phyloP scores from a whole-genome alignment of 2,329 filamentous ascomycete genomes.

The Exophiala phaeomuriformis region DNA sequence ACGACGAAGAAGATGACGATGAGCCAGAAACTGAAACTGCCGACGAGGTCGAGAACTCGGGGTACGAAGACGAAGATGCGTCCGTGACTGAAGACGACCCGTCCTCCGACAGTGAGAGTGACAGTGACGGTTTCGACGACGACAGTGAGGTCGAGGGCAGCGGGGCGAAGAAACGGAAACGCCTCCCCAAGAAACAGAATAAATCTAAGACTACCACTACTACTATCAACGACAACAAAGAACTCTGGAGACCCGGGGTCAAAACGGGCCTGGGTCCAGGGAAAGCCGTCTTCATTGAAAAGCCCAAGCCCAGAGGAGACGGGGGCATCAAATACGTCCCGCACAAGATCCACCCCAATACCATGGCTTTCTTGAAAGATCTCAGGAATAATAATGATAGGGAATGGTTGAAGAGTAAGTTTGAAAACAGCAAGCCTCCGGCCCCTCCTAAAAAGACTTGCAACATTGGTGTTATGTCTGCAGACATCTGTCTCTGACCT shows the following conservation, averaged over 20 bases:
- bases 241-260: slow-evolving; percentile 52
- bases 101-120: slow-evolving; percentile 23
- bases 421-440: background rate
- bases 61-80: slow-evolving; percentile 36
- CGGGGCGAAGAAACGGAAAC: slow-evolving; percentile 4
- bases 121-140: slow-evolving; percentile 19
- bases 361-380: slow-evolving; percentile 53
- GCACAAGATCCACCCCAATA: slow-evolving; percentile 56
- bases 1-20: slow-evolving; percentile 29
- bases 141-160: no score
- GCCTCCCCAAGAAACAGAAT: background rate
- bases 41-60: slow-evolving; percentile 27
- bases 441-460: background rate
- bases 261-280: slow-evolving; percentile 51
- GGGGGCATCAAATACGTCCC: slow-evolving; percentile 53
- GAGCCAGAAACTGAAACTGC: slow-evolving; percentile 23
- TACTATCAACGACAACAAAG: slow-evolving; percentile 36
- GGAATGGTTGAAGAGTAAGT: slow-evolving; percentile 56
- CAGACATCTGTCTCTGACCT: no score
- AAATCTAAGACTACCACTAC: slow-evolving; percentile 23
- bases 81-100: slow-evolving; percentile 23
- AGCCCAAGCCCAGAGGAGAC: slow-evolving; percentile 54
- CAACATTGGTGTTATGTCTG: no score
- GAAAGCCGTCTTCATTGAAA: slow-evolving; percentile 55
- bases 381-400: slow-evolving; percentile 55